Base-by-base conservation (phyloP, 2,329 filamentous ascomycete species). In the Chaetomium strumarium region DNA sequence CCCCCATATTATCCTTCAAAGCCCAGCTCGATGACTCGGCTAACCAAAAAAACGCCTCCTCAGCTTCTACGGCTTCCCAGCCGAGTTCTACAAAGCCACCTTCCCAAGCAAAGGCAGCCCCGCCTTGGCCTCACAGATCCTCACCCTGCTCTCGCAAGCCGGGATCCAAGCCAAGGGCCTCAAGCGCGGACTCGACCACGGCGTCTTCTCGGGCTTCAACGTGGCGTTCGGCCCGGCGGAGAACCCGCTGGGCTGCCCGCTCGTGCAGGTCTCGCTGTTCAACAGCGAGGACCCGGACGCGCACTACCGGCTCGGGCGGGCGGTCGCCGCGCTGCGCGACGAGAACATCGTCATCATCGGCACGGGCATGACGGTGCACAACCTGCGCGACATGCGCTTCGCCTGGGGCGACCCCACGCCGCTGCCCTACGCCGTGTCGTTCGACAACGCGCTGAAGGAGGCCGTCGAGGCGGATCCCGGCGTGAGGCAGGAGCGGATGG, bases 351-450 rank as follows among this genome's bases (percentile, higher is more conserved):
- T 85, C 45, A 82, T 90, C 54, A 79, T 90, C 42, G 80, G 79
- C 20, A 85, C 84, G 0, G 86, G 86, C 11, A 89, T 90, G 85
- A 84, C 85, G 0, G 86, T 87, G 19, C 85, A 88, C 61, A 88
- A 88, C 59, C 70, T 87, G 34, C 73, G 79, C 1, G 80, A 86
- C 57, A 46, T 80, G 60, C 69, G 69, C 16, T 71, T 72, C 60
- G 66, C 70, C 13, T 71, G 72, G 58, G 73, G 72, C 8, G 67
- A 73, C 42, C 67, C 71, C 11, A 61, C 60, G 10, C 76, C 79
- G 0, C 56, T 82, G 60, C 77, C 81, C 11, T 85, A 85, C 61
- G 69, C 78, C 1, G 72, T 75, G 34, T 79, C 75, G 47, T 90
- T 90, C 60, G 81, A 92, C 57, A 75, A 82, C 42, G 81, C 84